Percentiles rank a stretch among this genome's conserved stretches.
Evolutionary conservation across 768 basidiomycete genomes (phyloP).

Genomic region (Boletus rubroflammeus): DNA sequence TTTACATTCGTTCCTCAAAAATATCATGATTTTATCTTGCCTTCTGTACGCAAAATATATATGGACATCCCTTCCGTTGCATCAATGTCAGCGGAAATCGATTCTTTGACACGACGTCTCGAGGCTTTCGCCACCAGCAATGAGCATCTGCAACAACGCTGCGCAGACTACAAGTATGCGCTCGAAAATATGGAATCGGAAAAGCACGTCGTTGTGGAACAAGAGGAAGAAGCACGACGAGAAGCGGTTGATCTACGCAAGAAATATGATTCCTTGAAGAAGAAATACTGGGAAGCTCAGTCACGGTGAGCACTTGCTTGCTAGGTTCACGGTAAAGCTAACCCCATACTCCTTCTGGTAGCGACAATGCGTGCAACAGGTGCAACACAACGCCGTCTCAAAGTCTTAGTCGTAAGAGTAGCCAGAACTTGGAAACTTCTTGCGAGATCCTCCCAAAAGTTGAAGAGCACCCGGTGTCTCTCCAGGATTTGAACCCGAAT

Average conservation of each 20-base stretch:
- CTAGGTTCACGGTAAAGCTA: neutral
- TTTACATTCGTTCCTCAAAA: slow-evolving; percentile 50
- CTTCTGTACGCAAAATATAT: slow-evolving; percentile 55
- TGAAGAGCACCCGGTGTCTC: slow-evolving; percentile 18
- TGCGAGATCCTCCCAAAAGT: slow-evolving; percentile 19
- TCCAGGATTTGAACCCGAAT: slow-evolving; percentile 7
- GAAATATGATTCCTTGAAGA: slow-evolving; percentile 32
- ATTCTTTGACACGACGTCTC: slow-evolving; percentile 38
- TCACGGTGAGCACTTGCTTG: slow-evolving; percentile 11
- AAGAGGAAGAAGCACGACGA: slow-evolving; percentile 35
- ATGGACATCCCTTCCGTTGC: slow-evolving; percentile 39
- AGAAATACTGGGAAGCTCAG: slow-evolving; percentile 18
- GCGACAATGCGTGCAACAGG: neutral
- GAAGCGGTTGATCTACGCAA: slow-evolving; percentile 39
- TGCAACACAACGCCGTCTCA: neutral
- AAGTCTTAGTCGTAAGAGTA: slow-evolving; percentile 3
- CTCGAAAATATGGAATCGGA: slow-evolving; percentile 32
- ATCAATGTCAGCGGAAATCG: slow-evolving; percentile 31
- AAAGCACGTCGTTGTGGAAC: slow-evolving; percentile 26
- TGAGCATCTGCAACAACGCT: slow-evolving; percentile 40
- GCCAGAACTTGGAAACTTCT: slow-evolving; percentile 10
- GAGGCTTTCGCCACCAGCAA: slow-evolving; percentile 39
- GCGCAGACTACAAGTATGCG: slow-evolving; percentile 38
- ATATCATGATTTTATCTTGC: slow-evolving; percentile 53
- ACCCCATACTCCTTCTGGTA: neutral